Evolutionary conservation across 179 eudicot genomes (phyloP), one percentile per base, ranked within the genome.

Genomic region (Vitellaria paradoxa): DNA sequence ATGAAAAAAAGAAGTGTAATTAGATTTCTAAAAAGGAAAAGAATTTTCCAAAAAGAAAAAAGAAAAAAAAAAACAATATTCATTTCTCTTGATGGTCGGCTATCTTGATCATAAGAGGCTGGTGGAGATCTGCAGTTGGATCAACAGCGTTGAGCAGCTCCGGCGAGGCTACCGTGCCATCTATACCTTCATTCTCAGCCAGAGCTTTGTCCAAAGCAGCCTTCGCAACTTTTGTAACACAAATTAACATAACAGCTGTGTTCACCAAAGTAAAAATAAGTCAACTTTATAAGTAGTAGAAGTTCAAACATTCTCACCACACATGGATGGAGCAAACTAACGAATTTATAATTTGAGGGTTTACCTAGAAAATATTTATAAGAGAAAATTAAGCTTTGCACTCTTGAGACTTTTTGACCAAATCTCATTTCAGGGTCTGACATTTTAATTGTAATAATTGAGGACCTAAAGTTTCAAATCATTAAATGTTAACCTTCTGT

Each of bases 151-250:
- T 49, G 9, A 91, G 87, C 76, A 86, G 80, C 80, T 55, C 66
- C 6, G 87, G 81, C 9, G 88, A 80, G 45, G 80, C 76, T 56
- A 46, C 15, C 7, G 72, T 21, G 30, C 64, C 84, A 26, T 87
- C 91, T 56, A 80, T 24, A 60, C 83, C 84, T 78, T 85, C 90
- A 12, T 84, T 87, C 84, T 89, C 97, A 57, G 88, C 89, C 76
- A 94, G 80, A 18, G 98, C 97, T 80, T 89, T 92, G 8, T 92
- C 93, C 74, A 94, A 77, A 65, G 97, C 98, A 21, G 81, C 78
- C 83, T 92, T 94, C 20, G 98, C 98, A 73, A 94, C 95, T 87
- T 79, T 90, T 0, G 89, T 90, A 60, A 94, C 89, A 63, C 88
- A 89, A 68, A 90, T 68, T 79, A 91, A 83, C n/a, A 93, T 65